Evolutionary conservation across 306 rosid genomes (phyloP), one percentile per base, ranked within the genome.

Genomic region (Cercis canadensis): DNA sequence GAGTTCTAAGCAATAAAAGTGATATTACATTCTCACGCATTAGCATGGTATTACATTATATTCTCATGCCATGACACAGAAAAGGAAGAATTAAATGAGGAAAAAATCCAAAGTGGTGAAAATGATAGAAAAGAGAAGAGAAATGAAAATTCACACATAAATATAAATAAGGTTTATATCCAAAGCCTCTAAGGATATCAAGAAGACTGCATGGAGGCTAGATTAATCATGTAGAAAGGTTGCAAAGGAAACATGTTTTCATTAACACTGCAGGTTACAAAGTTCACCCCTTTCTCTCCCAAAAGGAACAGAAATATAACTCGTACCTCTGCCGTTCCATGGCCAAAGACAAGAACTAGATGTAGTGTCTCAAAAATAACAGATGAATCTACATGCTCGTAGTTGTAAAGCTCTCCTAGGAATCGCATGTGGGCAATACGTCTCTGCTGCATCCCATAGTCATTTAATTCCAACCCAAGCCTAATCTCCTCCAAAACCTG

Each of bases 401-500:
- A 95, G 75, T 91, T 95, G 82, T 95, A 95, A 74, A 95, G 88
- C 80, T 95, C 99, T 76, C 99, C 99, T 59, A 95, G 72, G 81
- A 95, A 94, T 65, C 99, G 82, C 99, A 94, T 94, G 79, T 89
- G 87, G 19, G 99, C 96, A 78, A 95, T 74, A 68, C 97, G 92
- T 66, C 87, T 87, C 76, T 95, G 99, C 81, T 95, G 99, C 97
- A 91, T 87, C 80, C 97, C 97, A 74, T 95, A 89, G 69, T 95
- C 97, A 82, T 95, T 95, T 72, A 86, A 62, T 65, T 95, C 99
- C 13, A 95, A 87, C 57, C 99, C 99, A 85, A 91, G 74, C 82
- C 96, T 86, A 81, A 95, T 91, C 85, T 95, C 99, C 90, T 95
- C 99, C 82, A 95, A 75, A 78, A 91, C 99, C 99, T 95, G 88